Conservation (phyloP, 441 rosid genomes). For the Pelargonium australe region DNA sequence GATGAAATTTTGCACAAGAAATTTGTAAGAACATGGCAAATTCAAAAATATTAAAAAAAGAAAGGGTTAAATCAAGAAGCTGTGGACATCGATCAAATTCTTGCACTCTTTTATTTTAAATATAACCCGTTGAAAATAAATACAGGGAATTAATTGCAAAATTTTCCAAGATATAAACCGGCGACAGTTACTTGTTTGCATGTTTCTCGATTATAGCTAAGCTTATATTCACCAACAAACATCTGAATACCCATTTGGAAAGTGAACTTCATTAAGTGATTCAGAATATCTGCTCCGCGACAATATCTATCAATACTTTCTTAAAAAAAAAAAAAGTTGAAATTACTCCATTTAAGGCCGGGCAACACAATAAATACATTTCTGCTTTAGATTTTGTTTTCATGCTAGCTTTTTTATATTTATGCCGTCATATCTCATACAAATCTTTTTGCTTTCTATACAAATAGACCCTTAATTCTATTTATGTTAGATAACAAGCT, state of each 20-base stretch:
- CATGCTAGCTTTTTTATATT: background rate
- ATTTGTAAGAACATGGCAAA: slow-evolving; percentile 4
- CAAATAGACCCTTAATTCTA: background rate
- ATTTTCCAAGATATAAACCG: background rate
- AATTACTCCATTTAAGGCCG: background rate
- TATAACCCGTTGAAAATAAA: background rate
- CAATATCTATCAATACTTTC: background rate
- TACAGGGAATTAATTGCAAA: background rate
- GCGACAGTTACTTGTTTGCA: background rate
- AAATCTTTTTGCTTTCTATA: background rate
- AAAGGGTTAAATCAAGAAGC: background rate
- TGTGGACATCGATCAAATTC: background rate
- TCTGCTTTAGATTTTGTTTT: background rate
- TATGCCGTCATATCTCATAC: background rate
- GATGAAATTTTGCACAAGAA: slow-evolving; percentile 12
- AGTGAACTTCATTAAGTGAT: background rate
- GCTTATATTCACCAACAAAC: background rate
- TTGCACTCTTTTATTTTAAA: background rate
- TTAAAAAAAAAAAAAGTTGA: background rate
- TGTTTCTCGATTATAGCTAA: background rate
- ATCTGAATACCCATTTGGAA: background rate
- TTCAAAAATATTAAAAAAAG: slow-evolving; percentile 2
- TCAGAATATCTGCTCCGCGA: background rate
- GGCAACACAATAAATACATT: background rate
- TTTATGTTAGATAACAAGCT: background rate